A percentile compares a stretch with the other conserved stretches of the same genome.
phyloP scores from a whole-genome alignment of 208 protist genomes.

The Crithidia sp. region DNA sequence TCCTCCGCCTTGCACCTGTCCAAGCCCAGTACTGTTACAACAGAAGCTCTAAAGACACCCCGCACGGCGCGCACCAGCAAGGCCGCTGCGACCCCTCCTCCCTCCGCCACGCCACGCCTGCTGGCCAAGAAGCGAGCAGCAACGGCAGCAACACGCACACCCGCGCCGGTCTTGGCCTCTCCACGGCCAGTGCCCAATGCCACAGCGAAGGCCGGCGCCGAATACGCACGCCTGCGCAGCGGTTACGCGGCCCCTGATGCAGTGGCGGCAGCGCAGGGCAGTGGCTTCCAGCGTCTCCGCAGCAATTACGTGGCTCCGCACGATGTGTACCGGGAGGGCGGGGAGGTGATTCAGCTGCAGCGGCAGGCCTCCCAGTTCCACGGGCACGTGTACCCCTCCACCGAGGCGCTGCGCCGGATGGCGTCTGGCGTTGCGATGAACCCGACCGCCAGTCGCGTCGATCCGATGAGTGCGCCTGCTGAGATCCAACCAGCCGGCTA shows the following conservation, averaged over 20 bases:
- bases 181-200: neutral
- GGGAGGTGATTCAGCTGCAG: constrained; percentile 20
- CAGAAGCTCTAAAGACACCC: neutral
- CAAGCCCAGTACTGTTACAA: neutral
- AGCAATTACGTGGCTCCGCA: constrained; percentile 4
- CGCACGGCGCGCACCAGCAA: neutral
- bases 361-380: constrained; percentile 17
- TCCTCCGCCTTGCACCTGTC: constrained; percentile 26
- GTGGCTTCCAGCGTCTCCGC: constrained; percentile 18
- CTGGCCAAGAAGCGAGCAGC: constrained; percentile 11
- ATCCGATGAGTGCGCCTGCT: neutral
- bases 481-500: neutral
- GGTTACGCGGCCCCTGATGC: neutral
- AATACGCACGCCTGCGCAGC: constrained; percentile 16
- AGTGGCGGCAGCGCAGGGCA: neutral
- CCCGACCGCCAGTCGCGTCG: neutral
- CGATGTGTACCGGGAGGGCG: constrained; percentile 14
- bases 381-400: neutral
- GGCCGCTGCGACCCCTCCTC: neutral
- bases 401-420: constrained; percentile 7
- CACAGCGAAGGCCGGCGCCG: neutral
- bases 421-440: neutral
- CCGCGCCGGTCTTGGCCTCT: constrained; percentile 1
- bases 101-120: neutral
- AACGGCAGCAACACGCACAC: constrained; percentile 1